These are phyloP conservation scores for Exophiala alcalophila DNA, from an alignment of 2,329 filamentous ascomycete species.

Conservation along the genomic window DNA sequence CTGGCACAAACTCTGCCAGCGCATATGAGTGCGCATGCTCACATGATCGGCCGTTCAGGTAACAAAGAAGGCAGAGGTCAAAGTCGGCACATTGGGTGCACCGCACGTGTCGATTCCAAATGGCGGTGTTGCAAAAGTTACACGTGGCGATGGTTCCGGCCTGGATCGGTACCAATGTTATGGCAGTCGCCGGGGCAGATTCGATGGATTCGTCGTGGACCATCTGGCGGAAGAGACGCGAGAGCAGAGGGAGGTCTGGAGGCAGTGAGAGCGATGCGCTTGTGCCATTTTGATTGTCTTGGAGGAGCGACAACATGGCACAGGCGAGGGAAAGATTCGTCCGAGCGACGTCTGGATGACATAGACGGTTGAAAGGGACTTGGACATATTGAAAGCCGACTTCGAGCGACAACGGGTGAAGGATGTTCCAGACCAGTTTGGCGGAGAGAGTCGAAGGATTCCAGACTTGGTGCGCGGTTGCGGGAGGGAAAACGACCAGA, in stretches of 20 bases:
- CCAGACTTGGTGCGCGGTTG: conserved; percentile 40
- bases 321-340: conserved; percentile 34
- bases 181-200: conserved; percentile 25
- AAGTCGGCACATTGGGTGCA: conserved; percentile 39
- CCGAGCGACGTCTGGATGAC: conserved; percentile 36
- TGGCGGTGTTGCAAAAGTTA: conserved; percentile 39
- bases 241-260: conserved; percentile 33
- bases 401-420: conserved; percentile 36
- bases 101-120: conserved; percentile 41
- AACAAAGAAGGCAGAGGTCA: conserved; percentile 38
- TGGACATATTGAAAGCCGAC: conserved; percentile 38
- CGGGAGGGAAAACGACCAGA: conserved; percentile 38
- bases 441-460: conserved; percentile 37
- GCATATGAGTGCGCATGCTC: conserved; percentile 36
- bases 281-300: conserved; percentile 23
- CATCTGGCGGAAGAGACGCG: conserved; percentile 34
- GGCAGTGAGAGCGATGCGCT: conserved; percentile 25
- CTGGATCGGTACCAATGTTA: conserved; percentile 34
- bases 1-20: conserved; percentile 36
- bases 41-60: conserved; percentile 37
- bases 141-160: conserved; percentile 37
- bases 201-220: conserved; percentile 36
- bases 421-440: conserved; percentile 40
- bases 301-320: conserved; percentile 35
- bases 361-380: conserved; percentile 37